Conservation (phyloP, 1,139 yeast genomes). For the Kurtzmaniella quercitrusa region DNA sequence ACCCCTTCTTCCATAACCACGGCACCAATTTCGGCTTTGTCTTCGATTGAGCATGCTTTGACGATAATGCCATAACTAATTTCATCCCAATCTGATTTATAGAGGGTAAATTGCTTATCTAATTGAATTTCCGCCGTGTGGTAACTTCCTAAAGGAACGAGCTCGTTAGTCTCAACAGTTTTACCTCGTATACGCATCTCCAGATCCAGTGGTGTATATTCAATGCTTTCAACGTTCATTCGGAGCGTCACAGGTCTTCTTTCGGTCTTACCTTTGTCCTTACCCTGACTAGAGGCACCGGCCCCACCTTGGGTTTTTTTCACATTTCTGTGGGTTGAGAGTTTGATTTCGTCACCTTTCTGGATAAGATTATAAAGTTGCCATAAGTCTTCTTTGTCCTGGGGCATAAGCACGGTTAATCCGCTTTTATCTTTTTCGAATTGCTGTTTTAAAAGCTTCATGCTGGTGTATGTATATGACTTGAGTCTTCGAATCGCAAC, state of each 20-base stretch:
- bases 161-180: constrained; percentile 68
- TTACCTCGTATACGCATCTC: constrained; percentile 78
- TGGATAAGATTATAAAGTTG: constrained; percentile 76
- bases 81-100: constrained; percentile 79
- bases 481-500: background rate
- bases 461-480: no score
- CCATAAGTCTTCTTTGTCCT: constrained; percentile 93
- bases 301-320: constrained; percentile 32
- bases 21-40: constrained; percentile 91
- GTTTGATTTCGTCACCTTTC: constrained; percentile 68
- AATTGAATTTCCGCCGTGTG: constrained; percentile 84
- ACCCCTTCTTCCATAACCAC: constrained; percentile 91
- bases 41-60: constrained; percentile 70
- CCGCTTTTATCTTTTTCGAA: constrained; percentile 67
- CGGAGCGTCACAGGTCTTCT: constrained; percentile 54
- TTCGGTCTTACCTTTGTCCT: constrained; percentile 48
- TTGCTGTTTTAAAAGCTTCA: constrained; percentile 52
- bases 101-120: constrained; percentile 62
- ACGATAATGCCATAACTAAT: constrained; percentile 61
- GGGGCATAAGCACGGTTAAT: constrained; percentile 63
- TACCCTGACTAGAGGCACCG: constrained; percentile 20
- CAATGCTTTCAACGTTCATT: constrained; percentile 63
- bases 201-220: constrained; percentile 75
- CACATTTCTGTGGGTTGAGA: constrained; percentile 66
- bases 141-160: constrained; percentile 78